Evolutionary conservation across 1,284 basidiomycete species (phyloP), one percentile per base, ranked within the genome.

Genomic region (Leccinum variabile): DNA sequence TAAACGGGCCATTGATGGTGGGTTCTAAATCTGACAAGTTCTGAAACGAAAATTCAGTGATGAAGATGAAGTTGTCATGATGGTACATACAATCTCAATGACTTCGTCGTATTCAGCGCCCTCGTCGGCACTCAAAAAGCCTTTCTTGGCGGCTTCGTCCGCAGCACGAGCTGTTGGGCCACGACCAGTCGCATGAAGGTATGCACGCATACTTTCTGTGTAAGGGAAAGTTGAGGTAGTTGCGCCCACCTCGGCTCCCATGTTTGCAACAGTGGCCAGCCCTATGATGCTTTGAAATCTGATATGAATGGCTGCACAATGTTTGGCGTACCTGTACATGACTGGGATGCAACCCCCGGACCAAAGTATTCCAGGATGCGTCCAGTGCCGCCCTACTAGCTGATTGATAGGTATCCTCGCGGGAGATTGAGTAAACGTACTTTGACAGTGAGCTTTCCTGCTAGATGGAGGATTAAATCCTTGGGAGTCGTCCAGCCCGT

Each of bases 241-340:
- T 7, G 97, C 97, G 54, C 97, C 97, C 30, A 99, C 95, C 81
- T 99, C 97, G 25, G 97, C 97, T 63, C 97, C 97, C 97, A 99
- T 99, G 79, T 98, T 98, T 61, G 94, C 91, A 65, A 98, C 92
- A 5, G 95, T 98, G 0, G 96, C 95, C 58, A 98, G 78, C 67
- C 94, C 90, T 91, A 59, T 25, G 56, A 61, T 39, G 18, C 6
- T 52, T 56, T 28, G 6, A 59, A 39, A 50, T 16, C 14, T 50
- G 8, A 11, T 33, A 41, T 4, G 5, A 46, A 7, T 22, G 18
- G 37, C 22, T 6, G 14, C n/a, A 58, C 5, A 33, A 35, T 22
- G 41, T 35, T 61, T 18, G n/a, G 58, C 77, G 58, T 71, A 83
- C 94, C 96, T 65, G 97, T 99, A 74, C 96, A 98, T 30, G 96